These are phyloP conservation scores for Microcos paniculata DNA, from an alignment of 345 rosid genomes.

Conservation along the genomic window DNA sequence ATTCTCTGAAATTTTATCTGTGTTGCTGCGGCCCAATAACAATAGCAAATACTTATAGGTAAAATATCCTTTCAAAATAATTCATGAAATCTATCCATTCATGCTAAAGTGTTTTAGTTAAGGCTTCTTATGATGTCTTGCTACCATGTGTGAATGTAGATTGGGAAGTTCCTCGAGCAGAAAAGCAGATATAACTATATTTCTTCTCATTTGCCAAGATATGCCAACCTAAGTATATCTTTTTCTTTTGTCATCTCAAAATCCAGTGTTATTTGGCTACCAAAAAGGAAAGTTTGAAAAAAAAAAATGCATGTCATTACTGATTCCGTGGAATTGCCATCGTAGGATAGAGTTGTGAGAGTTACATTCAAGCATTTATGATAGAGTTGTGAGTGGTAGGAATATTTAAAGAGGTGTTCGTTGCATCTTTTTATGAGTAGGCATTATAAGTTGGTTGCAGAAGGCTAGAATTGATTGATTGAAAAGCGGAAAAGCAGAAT, in stretches of 20 bases:
- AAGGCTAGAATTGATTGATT: neutral
- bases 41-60: constrained; percentile 40
- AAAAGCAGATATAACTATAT: constrained; percentile 8
- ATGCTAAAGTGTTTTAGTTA: neutral
- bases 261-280: neutral
- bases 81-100: constrained; percentile 8
- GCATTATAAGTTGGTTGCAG: neutral
- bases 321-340: neutral
- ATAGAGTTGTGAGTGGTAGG: neutral
- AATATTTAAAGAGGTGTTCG: neutral
- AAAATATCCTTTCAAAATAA: constrained; percentile 21
- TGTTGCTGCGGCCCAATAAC: constrained; percentile 48
- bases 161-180: neutral
- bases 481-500: neutral
- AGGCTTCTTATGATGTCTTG: neutral
- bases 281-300: neutral
- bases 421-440: neutral
- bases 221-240: neutral
- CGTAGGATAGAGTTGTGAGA: no score
- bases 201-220: neutral
- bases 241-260: neutral
- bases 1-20: constrained; percentile 60
- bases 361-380: neutral
- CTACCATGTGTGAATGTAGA: constrained; percentile 8
- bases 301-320: neutral